Conservation (phyloP, 2,329 filamentous ascomycete species). For the Cytospora chrysosperma region DNA sequence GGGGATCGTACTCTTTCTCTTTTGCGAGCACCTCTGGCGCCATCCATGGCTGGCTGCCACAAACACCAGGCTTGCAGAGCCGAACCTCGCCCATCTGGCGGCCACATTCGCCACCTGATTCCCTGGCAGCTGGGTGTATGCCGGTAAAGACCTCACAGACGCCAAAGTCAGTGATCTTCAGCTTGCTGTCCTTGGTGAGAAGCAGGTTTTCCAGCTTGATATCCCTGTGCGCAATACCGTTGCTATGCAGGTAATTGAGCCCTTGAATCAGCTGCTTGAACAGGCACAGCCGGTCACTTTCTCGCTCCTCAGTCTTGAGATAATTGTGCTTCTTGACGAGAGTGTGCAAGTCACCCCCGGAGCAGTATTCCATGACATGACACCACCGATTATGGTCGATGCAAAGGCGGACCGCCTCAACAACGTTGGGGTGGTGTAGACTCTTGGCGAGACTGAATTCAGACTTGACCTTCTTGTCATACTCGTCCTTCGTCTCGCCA, state of each 20-base stretch:
- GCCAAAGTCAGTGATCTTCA: constrained; percentile 92
- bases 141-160: constrained; percentile 84
- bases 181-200: constrained; percentile 72
- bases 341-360: constrained; percentile 75
- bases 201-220: constrained; percentile 88
- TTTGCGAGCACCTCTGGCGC: constrained; percentile 80
- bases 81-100: constrained; percentile 69
- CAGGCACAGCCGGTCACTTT: constrained; percentile 72
- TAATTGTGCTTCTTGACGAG: constrained; percentile 67
- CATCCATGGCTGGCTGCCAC: constrained; percentile 83
- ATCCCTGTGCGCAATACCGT: constrained; percentile 87
- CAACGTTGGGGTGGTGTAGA: constrained; percentile 82
- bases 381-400: constrained; percentile 75
- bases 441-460: constrained; percentile 88
- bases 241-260: constrained; percentile 75
- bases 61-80: constrained; percentile 75
- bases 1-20: constrained; percentile 65
- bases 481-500: constrained; percentile 69
- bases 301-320: constrained; percentile 62
- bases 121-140: constrained; percentile 73
- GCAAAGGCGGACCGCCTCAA: constrained; percentile 76
- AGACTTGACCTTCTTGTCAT: constrained; percentile 86
- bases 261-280: constrained; percentile 89
- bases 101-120: constrained; percentile 71
- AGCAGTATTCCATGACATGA: constrained; percentile 92